These are phyloP conservation scores for Pueraria montana DNA, from an alignment of 306 rosid genomes.

Conservation along the genomic window DNA sequence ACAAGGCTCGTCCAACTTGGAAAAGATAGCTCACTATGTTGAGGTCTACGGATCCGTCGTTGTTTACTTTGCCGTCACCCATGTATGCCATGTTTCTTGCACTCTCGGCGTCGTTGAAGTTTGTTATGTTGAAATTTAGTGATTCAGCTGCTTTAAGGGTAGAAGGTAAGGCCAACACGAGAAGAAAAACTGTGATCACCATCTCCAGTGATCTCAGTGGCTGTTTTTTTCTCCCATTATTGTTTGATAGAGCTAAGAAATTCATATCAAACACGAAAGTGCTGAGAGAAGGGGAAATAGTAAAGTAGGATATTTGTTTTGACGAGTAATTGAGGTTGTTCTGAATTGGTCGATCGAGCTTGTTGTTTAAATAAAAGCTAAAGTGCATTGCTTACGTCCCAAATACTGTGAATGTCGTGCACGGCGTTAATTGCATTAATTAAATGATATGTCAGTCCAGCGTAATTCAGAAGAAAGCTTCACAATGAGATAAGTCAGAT, in stretches of 20 bases:
- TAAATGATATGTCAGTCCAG: too few relatives aligned
- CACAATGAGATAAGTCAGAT: too few relatives aligned
- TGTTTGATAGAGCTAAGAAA: background rate
- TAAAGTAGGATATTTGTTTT: background rate
- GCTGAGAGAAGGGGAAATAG: background rate
- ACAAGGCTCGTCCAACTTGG: conserved; percentile 49
- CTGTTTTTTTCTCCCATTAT: background rate
- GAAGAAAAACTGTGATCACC: background rate
- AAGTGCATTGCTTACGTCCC: too few relatives aligned
- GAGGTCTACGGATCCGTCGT: conserved; percentile 43
- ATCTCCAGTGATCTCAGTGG: background rate
- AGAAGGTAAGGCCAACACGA: background rate
- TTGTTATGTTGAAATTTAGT: conserved; percentile 49
- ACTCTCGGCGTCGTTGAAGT: conserved; percentile 23
- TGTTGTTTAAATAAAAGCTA: background rate
- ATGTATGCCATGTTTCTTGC: conserved; percentile 19
- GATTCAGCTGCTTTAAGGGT: background rate
- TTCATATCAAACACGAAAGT: background rate
- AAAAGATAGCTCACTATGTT: conserved; percentile 33
- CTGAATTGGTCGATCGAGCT: background rate
- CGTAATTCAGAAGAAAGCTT: too few relatives aligned
- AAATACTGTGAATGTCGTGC: too few relatives aligned
- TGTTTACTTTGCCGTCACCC: conserved; percentile 44
- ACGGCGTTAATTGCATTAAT: too few relatives aligned
- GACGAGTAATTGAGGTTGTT: background rate